These are phyloP conservation scores for Gloeostereum incarnatum DNA, from an alignment of 768 basidiomycete species.

Conservation along the genomic window DNA sequence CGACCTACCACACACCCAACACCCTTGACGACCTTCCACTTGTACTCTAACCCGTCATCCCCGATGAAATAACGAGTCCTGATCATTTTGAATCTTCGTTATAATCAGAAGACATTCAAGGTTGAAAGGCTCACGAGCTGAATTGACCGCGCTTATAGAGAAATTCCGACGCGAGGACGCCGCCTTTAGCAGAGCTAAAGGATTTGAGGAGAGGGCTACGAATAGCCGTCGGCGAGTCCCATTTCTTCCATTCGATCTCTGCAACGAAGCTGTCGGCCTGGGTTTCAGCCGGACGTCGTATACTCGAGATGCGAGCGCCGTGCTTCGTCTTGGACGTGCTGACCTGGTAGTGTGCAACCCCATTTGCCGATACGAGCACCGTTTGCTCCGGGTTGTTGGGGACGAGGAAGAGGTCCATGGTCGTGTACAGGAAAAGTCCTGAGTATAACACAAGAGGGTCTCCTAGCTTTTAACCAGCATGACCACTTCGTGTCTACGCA, in stretches of 20 bases:
- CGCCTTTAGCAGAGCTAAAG: constrained; percentile 12
- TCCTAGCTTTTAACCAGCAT: no score
- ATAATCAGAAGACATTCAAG: no score
- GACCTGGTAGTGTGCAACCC: constrained; percentile 40
- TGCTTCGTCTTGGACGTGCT: constrained; percentile 25
- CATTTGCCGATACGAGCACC: constrained; percentile 38
- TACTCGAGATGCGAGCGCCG: constrained; percentile 24
- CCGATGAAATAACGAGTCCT: constrained; percentile 43
- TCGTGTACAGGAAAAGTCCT: background rate
- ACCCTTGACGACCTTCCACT: constrained; percentile 33
- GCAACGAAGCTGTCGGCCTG: constrained; percentile 33
- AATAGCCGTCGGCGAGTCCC: constrained; percentile 31
- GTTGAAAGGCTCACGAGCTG: constrained; percentile 29
- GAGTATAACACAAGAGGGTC: no score
- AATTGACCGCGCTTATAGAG: constrained; percentile 32
- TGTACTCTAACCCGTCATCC: constrained; percentile 38
- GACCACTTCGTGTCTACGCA: no score
- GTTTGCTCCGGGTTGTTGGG: constrained; percentile 42
- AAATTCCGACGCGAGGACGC: constrained; percentile 26
- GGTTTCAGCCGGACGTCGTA: constrained; percentile 28
- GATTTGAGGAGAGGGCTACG: constrained; percentile 27
- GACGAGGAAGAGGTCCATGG: constrained; percentile 44
- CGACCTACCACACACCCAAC: constrained; percentile 30
- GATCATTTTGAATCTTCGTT: background rate
- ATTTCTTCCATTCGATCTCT: constrained; percentile 38